Evolutionary conservation across 2,329 filamentous ascomycete genomes (phyloP), one percentile per base, ranked within the genome.

Genomic region (Fusarium citri): DNA sequence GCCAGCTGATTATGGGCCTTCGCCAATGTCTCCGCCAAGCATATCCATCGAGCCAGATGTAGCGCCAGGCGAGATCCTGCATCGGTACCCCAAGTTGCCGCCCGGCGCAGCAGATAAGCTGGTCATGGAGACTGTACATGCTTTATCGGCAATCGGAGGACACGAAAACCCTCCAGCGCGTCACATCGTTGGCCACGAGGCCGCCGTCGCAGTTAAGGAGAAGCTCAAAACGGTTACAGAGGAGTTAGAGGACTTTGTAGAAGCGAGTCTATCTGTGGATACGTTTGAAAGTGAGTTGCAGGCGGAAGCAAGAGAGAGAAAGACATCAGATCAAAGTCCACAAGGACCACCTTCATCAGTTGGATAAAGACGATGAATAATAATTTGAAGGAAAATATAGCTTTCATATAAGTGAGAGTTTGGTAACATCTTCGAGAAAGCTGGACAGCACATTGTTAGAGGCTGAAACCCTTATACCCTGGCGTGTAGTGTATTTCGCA

Each of bases 201-300:
- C 93, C 1, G 92, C 95, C 15, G 86, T 89, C 8, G 92, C 92
- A 42, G 95, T 98, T 41, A 97, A 95, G 79, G 96, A 98, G 81
- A 98, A 98, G 82, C 83, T 99, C 59, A 97, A 97, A 83, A 98
- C 94, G 3, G 93, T 98, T 5, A 97, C 94, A 68, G 94, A 98
- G 78, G 96, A 98, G 82, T 83, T 98, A 59, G 96, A 98, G 79
- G 96, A 98, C 72, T 98, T 98, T 80, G 91, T 97, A 28, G 94
- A 97, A 74, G 91, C 94, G 26, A 98, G 94, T 75, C 86, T 92
- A 70, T 91, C 93, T 1, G 94, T 96, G 18, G 94, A 97, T 78
- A 92, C 94, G 28, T 88, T 87, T 64, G 86, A 88, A 43, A 87
- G 82, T 72, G 85, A 87, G 76, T 76, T 88, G 37, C 84, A 84